Conservation (phyloP, 106 monocot species). For the Ottelia alismoides region DNA sequence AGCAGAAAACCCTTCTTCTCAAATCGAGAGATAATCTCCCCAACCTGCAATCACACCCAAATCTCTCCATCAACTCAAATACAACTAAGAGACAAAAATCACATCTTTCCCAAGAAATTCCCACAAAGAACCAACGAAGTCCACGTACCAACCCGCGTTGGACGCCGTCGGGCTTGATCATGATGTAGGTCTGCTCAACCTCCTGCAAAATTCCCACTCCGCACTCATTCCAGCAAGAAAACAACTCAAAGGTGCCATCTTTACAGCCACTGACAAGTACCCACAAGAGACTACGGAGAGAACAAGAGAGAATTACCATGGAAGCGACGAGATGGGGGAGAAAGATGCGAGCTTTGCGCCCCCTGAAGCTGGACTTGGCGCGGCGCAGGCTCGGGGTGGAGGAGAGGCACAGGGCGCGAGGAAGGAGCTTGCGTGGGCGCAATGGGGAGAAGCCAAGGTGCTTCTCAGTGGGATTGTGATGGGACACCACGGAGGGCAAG, state of each 20-base stretch:
- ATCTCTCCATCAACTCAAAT: no score
- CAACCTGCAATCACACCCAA: no score
- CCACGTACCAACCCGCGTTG: constrained; percentile 82
- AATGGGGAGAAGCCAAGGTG: neutral
- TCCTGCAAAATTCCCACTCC: no score
- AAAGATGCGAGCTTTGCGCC: constrained; percentile 24
- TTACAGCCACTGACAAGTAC: no score
- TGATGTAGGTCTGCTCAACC: constrained; percentile 66
- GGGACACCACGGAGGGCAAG: neutral
- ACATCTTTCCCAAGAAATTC: no score
- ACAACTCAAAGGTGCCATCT: no score
- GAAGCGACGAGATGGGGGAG: constrained; percentile 47
- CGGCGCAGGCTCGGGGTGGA: neutral
- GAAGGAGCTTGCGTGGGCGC: constrained; percentile 8
- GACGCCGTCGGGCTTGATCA: constrained; percentile 90
- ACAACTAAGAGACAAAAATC: no score
- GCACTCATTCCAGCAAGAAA: no score
- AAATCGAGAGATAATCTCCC: no score
- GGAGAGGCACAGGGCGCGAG: constrained; percentile 16
- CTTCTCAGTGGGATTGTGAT: neutral
- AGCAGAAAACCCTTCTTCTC: no score
- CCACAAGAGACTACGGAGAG: no score
- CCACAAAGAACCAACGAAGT: no score
- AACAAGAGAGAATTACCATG: constrained; percentile 20
- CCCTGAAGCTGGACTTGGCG: constrained; percentile 1